Evolutionary conservation across 495 filamentous ascomycete genomes (phyloP).

Genomic region (Aspergillus coremiiformis): DNA sequence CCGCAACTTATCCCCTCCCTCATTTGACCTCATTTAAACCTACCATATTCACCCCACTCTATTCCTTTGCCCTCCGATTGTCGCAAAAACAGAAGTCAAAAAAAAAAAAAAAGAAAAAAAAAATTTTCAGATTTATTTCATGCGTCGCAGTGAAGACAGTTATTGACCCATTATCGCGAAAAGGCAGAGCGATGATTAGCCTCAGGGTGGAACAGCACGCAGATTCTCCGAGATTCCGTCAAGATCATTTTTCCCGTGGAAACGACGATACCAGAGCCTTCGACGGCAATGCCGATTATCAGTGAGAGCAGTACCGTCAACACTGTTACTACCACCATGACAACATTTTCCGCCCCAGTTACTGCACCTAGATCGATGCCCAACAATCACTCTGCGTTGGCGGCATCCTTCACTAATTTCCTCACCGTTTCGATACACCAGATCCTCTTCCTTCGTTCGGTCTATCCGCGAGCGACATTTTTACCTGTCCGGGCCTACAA

Average conservation of each 20-base stretch:
- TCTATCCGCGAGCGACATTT: conserved; percentile 80
- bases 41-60: conserved; percentile 6
- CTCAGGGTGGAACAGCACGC: conserved; percentile 43
- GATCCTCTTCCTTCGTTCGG: conserved; percentile 75
- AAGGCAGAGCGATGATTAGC: conserved; percentile 48
- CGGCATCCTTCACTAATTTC: conserved; percentile 56
- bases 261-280: conserved; percentile 31
- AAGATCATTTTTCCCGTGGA: conserved; percentile 33
- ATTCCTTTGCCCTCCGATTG: conserved; percentile 12
- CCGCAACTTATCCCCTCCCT: not conserved
- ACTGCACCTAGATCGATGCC: conserved; percentile 38
- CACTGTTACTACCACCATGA: conserved; percentile 39
- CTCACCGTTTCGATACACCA: conserved; percentile 87
- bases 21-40: not conserved
- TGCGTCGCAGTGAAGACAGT: conserved; percentile 6
- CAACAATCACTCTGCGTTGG: conserved; percentile 40
- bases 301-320: conserved; percentile 40
- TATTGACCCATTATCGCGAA: conserved; percentile 29
- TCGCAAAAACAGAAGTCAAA: not conserved
- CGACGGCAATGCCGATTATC: conserved; percentile 42
- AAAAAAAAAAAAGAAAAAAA: not conserved
- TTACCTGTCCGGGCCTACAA: conserved; percentile 78
- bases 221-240: conserved; percentile 40
- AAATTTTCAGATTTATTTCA: not conserved
- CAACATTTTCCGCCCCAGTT: conserved; percentile 39